Conservation (phyloP, 352 stramenopile genomes). For the Phytophthora sp. region DNA sequence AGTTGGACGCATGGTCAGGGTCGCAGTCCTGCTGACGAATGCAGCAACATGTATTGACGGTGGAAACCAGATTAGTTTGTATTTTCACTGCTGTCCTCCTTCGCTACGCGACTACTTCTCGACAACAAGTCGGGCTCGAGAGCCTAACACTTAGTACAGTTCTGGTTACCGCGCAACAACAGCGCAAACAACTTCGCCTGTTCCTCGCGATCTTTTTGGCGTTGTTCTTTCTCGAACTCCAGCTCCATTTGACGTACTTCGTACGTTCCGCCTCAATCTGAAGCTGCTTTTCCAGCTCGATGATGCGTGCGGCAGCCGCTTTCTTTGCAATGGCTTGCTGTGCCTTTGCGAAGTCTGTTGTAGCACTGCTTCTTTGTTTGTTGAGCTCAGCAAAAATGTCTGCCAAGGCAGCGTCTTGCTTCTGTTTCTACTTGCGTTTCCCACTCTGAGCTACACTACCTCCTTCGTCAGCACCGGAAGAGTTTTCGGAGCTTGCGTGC, state of each 20-base stretch:
- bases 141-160: neutral
- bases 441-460: too few species aligned
- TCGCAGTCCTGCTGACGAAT: slow-evolving; percentile 17
- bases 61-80: slow-evolving; percentile 18
- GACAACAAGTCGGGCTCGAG: slow-evolving; percentile 35
- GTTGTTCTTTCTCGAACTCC: neutral
- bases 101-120: neutral
- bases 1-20: slow-evolving; percentile 3
- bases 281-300: neutral
- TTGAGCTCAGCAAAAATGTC: too few species aligned
- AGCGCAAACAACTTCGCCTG: slow-evolving; percentile 3
- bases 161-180: neutral
- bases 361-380: too few species aligned
- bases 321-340: too few species aligned
- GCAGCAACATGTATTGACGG: neutral
- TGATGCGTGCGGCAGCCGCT: too few species aligned
- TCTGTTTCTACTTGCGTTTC: too few species aligned
- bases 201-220: slow-evolving; percentile 1
- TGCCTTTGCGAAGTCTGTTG: too few species aligned
- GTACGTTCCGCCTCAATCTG: too few species aligned
- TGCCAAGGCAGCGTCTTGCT: too few species aligned
- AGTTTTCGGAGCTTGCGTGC: too few species aligned
- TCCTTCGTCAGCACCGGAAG: too few species aligned
- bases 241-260: too few species aligned
- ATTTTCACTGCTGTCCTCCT: slow-evolving; percentile 9